Percentiles rank a stretch among this genome's conserved stretches.
Evolutionary conservation across 805 yeast species (phyloP).

Genomic region (Komagataella mondaviorum): DNA sequence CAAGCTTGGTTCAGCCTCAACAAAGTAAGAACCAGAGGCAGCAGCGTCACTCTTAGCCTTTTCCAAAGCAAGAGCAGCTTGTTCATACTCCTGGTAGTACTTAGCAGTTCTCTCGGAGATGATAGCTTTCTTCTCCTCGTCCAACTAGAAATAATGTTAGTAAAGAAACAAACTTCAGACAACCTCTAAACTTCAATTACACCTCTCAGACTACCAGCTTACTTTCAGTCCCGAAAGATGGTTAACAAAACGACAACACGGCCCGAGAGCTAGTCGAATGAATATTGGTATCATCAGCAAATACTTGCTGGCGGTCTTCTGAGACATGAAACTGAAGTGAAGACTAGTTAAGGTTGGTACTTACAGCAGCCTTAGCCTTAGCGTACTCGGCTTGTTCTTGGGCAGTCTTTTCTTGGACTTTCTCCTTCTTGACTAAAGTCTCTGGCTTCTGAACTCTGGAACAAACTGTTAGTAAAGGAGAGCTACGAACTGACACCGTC

Average conservation of each 20-base stretch:
- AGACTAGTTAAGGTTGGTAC: constrained; percentile 21
- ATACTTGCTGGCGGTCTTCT: constrained; percentile 1
- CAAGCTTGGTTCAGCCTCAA: constrained; percentile 88
- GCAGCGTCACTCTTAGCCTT: constrained; percentile 88
- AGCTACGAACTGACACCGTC: neutral
- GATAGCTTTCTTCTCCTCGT: constrained; percentile 32
- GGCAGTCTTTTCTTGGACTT: constrained; percentile 65
- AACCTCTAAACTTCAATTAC: neutral
- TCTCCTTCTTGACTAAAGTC: constrained; percentile 72
- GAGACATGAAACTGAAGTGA: neutral
- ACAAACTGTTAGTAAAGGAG: constrained; percentile 9
- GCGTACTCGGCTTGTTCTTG: constrained; percentile 73
- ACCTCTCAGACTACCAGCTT: constrained; percentile 1
- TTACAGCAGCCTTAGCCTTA: constrained; percentile 68
- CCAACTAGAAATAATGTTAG: constrained; percentile 21
- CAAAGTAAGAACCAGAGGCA: constrained; percentile 89
- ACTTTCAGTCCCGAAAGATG: constrained; percentile 78
- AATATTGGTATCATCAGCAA: constrained; percentile 34
- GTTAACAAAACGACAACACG: constrained; percentile 63
- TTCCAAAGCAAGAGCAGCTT: constrained; percentile 79
- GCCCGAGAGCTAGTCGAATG: constrained; percentile 54
- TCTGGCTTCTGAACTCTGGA: constrained; percentile 56
- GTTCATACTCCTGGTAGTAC: constrained; percentile 89
- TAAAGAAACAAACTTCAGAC: constrained; percentile 5
- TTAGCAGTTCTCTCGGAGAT: constrained; percentile 87